These are phyloP conservation scores for Actinomucor elegans DNA, from an alignment of 371 early-diverging fungal genomes.

Conservation along the genomic window DNA sequence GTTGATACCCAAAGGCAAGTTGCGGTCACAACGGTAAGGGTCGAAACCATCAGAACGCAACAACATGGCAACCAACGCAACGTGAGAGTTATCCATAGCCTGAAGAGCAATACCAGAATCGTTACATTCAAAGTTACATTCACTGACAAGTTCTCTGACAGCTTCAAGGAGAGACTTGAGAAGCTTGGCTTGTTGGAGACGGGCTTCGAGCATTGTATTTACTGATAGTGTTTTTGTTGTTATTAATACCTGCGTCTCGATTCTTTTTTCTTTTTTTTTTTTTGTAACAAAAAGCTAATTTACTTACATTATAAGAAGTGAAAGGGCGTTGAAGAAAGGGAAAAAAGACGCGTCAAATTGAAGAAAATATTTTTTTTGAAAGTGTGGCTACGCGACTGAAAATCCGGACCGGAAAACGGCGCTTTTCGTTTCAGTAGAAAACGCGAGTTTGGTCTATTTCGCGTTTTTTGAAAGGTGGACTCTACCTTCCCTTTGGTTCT, in stretches of 20 bases:
- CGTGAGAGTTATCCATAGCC: constrained; percentile 99
- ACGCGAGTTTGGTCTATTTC: too few species aligned
- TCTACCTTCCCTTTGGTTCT: too few species aligned
- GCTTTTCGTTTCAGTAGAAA: too few species aligned
- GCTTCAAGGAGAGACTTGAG: constrained; percentile 96
- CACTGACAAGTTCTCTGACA: constrained; percentile 94
- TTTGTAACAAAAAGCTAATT: too few species aligned
- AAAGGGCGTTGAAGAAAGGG: too few species aligned
- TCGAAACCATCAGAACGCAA: constrained; percentile 91
- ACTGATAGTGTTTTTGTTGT: too few species aligned
- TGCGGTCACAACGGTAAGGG: constrained; percentile 95
- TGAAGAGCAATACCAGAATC: constrained; percentile 97
- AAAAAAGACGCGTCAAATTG: neutral
- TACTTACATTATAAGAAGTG: too few species aligned
- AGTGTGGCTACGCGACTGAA: too few species aligned
- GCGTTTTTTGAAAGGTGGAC: too few species aligned
- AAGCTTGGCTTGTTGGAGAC: constrained; percentile 70
- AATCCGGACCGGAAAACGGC: too few species aligned
- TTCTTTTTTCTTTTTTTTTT: neutral
- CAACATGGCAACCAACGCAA: constrained; percentile 91
- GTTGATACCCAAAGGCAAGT: constrained; percentile 91
- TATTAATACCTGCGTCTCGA: neutral
- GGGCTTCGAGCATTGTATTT: constrained; percentile 75
- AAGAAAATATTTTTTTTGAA: neutral
- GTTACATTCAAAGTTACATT: constrained; percentile 97